phyloP scores from a whole-genome alignment of 73 alveolate species.

The Paramecium primaurelia region DNA sequence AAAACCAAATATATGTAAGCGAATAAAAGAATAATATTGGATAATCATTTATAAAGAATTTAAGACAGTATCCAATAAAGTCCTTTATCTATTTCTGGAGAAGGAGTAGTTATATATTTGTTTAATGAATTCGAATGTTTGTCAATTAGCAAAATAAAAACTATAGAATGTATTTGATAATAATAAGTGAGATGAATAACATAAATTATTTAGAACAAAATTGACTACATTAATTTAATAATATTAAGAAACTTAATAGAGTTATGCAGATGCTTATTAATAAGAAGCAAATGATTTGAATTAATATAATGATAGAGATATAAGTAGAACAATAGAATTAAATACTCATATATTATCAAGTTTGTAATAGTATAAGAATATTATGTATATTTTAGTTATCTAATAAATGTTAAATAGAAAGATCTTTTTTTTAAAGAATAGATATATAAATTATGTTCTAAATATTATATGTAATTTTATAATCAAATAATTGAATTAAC shows the following conservation, averaged over 20 bases:
- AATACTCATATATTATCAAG: not conserved
- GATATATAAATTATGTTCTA: not conserved
- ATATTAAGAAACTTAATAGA: not conserved
- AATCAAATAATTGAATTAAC: not conserved
- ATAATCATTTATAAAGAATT: not conserved
- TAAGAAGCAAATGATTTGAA: not conserved
- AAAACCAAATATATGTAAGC: not conserved
- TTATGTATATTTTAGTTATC: not conserved
- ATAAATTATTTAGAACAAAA: not conserved
- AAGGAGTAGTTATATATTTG: not conserved
- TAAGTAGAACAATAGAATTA: not conserved
- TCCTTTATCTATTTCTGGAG: not conserved
- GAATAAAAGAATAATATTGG: not conserved
- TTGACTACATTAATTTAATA: not conserved
- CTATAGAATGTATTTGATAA: constrained; percentile 3
- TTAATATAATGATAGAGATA: not conserved
- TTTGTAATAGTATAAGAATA: not conserved
- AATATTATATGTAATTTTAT: not conserved
- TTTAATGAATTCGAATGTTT: not conserved
- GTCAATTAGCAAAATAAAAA: not conserved
- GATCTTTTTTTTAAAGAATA: not conserved
- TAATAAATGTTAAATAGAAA: not conserved
- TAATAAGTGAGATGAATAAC: not conserved
- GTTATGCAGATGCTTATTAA: not conserved
- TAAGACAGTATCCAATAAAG: not conserved